These are phyloP conservation scores for Eucalyptus caleyi DNA, from an alignment of 345 rosid genomes.

Conservation along the genomic window DNA sequence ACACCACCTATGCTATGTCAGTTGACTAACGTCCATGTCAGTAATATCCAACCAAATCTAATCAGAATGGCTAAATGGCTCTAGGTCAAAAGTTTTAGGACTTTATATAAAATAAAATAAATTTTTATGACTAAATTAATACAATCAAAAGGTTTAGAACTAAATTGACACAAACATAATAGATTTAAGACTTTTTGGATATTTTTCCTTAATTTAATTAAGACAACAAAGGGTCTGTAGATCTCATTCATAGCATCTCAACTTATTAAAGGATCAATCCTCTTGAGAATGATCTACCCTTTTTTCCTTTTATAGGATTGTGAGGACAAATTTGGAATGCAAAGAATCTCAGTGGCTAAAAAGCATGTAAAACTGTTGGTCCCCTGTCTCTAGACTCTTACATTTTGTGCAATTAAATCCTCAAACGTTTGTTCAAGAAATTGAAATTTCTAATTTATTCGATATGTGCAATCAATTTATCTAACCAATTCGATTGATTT, in stretches of 20 bases:
- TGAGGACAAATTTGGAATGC: neutral
- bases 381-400: neutral
- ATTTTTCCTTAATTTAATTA: neutral
- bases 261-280: neutral
- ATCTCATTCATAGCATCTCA: neutral
- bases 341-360: neutral
- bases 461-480: neutral
- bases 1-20: fast-evolving
- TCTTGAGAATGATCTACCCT: neutral
- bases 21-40: fast-evolving
- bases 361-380: neutral
- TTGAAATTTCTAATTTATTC: neutral
- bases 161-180: too few relatives aligned
- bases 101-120: too few relatives aligned
- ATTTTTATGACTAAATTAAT: too few relatives aligned
- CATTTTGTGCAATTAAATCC: neutral
- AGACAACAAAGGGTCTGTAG: neutral
- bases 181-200: too few relatives aligned
- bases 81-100: too few relatives aligned
- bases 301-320: neutral
- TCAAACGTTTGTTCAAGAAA: neutral
- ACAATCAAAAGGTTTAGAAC: too few relatives aligned
- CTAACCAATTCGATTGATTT: fast-evolving
- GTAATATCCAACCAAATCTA: fast-evolving
- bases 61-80: too few relatives aligned